Base-by-base conservation (phyloP, 352 stramenopile species). In the Pythium vanterpoolii region DNA sequence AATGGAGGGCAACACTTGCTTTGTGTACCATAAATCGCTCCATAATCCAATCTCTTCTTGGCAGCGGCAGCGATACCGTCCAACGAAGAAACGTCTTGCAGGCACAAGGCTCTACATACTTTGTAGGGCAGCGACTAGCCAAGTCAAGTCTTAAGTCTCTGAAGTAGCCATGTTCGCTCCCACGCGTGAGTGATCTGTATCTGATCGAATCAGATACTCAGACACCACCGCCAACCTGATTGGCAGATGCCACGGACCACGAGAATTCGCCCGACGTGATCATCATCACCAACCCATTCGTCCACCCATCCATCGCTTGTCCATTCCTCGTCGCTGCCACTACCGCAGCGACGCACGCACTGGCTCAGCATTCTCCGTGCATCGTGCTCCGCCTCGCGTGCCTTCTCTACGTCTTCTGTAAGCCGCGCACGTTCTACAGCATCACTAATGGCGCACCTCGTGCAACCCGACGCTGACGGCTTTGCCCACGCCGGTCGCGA, bases 401-500 rank as follows among this genome's bases (percentile, higher is more conserved):
- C 21, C 26, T 4, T 3, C 16, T 39, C 26, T 40, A 9, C 10
- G 11, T 40, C 34, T 40, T 3, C n/a, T 16, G 5, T 40, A 6
- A 5, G 34, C 34, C 5, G 34, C 14, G 34, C 52, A 27, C 26
- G 10, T 16, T 24, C 18, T 34, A 26, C 5, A 19, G 14, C 11
- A 18, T 28, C 23, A 24, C 13, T 26, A 64, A 87, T 87, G 74
- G 77, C 77, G 31, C 64, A 52, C 21, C 68, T 87, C 18, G 61
- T 90, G 9, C 42, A 69, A 34, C 71, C 78, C 1, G 74, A 87
- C 56, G 64, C 67, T 7, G 55, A 69, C 30, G 80, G 80, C 18
- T 82, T 80, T 36, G 63, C 56, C 24, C 48, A 72, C 27, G 86
- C 86, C 11, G 86, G 78, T 26, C 68, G 81, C 47, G 73, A 89